Conservation (phyloP, 805 yeast genomes). For the Wickerhamiella bombiphila region DNA sequence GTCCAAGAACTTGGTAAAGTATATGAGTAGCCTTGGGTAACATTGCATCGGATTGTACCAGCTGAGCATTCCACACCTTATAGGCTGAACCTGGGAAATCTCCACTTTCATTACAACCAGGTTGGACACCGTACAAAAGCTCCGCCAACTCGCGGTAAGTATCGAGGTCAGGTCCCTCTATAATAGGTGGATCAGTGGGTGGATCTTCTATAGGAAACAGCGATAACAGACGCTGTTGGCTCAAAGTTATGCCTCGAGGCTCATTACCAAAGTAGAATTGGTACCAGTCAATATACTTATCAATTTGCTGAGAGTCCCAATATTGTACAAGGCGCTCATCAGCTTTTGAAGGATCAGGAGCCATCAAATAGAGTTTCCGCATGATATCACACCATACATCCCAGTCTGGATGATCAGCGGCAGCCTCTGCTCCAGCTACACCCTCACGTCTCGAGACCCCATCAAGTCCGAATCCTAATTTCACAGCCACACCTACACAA, state of each 20-base stretch:
- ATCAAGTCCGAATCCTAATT: constrained; percentile 17
- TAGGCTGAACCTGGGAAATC: not conserved
- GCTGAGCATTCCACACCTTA: not conserved
- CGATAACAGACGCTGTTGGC: not conserved
- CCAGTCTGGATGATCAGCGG: constrained; percentile 16
- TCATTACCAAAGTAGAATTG: constrained; percentile 11
- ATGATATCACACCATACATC: constrained; percentile 24
- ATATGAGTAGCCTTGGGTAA: constrained; percentile 8
- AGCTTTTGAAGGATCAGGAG: constrained; percentile 17
- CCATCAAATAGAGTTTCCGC: constrained; percentile 18
- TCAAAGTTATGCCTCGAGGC: not conserved
- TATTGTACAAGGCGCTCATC: constrained; percentile 26
- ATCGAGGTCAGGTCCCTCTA: constrained; percentile 1
- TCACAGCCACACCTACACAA: constrained; percentile 11
- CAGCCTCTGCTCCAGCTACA: constrained; percentile 4
- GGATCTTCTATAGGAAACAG: not conserved
- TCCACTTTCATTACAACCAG: not conserved
- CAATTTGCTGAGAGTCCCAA: constrained; percentile 36
- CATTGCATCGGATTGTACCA: not conserved
- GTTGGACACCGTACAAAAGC: constrained; percentile 2
- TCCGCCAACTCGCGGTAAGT: constrained; percentile 8
- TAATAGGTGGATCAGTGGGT: not conserved
- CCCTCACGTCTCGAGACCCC: constrained; percentile 8
- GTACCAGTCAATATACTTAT: constrained; percentile 39
- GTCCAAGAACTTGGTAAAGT: constrained; percentile 3